Evolutionary conservation across 495 filamentous ascomycete genomes (phyloP).

Genomic region (Penicillium soppii): DNA sequence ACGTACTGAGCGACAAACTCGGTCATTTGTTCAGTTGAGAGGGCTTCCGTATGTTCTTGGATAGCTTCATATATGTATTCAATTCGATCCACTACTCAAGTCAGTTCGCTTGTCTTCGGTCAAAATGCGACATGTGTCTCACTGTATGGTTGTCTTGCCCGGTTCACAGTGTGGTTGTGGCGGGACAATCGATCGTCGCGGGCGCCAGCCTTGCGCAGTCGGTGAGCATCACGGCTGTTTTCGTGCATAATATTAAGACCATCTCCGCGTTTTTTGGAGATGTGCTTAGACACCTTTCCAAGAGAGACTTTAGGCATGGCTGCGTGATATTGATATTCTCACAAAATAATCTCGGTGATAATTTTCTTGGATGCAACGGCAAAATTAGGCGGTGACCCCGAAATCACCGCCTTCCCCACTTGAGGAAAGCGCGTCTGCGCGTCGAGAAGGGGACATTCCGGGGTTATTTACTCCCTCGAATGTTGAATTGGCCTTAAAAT

Average conservation of each 20-base stretch:
- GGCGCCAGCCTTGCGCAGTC: constrained; percentile 68
- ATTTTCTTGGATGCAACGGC: constrained; percentile 24
- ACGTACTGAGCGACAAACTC: constrained; percentile 62
- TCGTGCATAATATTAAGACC: constrained; percentile 71
- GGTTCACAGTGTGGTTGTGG: constrained; percentile 59
- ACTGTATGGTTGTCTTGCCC: constrained; percentile 69
- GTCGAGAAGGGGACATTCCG: constrained; percentile 31
- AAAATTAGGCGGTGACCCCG: constrained; percentile 23
- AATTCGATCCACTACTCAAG: constrained; percentile 62
- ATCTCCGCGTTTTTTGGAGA: constrained; percentile 71
- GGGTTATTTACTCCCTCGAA: constrained; percentile 23
- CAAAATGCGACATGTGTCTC: constrained; percentile 14
- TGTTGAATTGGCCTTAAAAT: constrained; percentile 5
- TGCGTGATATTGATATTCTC: background rate
- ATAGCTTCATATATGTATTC: constrained; percentile 68
- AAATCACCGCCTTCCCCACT: constrained; percentile 26
- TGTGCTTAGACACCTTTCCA: constrained; percentile 79
- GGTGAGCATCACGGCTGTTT: constrained; percentile 75
- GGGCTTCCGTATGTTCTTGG: constrained; percentile 49
- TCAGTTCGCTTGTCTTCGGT: constrained; percentile 8
- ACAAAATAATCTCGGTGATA: constrained; percentile 7
- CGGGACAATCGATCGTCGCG: constrained; percentile 75
- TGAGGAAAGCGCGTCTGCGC: constrained; percentile 26
- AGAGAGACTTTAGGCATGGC: constrained; percentile 70
- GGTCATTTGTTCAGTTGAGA: constrained; percentile 59